Evolutionary conservation across 2,329 filamentous ascomycete species (phyloP).

Genomic region (Xylaria sp.): DNA sequence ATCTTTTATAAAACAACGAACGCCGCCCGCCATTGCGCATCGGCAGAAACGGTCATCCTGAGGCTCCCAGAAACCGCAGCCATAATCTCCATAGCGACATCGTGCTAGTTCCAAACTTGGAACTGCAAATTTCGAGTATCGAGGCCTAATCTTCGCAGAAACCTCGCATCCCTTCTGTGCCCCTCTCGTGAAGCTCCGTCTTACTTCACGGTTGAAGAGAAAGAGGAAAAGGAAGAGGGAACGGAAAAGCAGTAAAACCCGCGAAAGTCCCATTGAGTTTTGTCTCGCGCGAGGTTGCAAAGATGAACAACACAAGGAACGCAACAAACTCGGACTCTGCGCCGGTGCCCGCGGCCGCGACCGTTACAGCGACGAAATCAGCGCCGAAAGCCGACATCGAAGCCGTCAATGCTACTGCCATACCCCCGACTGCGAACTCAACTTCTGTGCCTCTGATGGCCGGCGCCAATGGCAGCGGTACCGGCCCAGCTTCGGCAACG

Average conservation of each 20-base stretch:
- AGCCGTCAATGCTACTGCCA: slow-evolving; percentile 18
- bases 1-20: neutral
- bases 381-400: slow-evolving; percentile 20
- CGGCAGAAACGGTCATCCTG: slow-evolving; percentile 1
- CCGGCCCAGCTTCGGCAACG: slow-evolving; percentile 39
- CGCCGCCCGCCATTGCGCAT: slow-evolving; percentile 9
- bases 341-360: slow-evolving; percentile 19
- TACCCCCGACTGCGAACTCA: slow-evolving; percentile 32
- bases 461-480: slow-evolving; percentile 50
- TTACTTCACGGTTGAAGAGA: neutral
- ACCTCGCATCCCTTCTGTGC: neutral
- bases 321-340: slow-evolving; percentile 33
- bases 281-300: slow-evolving; percentile 22
- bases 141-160: neutral
- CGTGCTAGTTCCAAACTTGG: slow-evolving; percentile 15
- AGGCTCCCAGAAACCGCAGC: neutral
- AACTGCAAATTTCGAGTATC: neutral
- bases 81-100: neutral
- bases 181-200: slow-evolving; percentile 14
- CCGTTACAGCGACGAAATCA: slow-evolving; percentile 22
- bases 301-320: slow-evolving; percentile 47
- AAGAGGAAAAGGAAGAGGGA: neutral
- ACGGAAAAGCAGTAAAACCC: neutral
- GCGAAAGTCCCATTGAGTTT: neutral
- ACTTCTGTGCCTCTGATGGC: slow-evolving; percentile 48